These are phyloP conservation scores for Akanthomyces muscarius DNA, from an alignment of 2,329 filamentous ascomycete genomes.

Conservation along the genomic window DNA sequence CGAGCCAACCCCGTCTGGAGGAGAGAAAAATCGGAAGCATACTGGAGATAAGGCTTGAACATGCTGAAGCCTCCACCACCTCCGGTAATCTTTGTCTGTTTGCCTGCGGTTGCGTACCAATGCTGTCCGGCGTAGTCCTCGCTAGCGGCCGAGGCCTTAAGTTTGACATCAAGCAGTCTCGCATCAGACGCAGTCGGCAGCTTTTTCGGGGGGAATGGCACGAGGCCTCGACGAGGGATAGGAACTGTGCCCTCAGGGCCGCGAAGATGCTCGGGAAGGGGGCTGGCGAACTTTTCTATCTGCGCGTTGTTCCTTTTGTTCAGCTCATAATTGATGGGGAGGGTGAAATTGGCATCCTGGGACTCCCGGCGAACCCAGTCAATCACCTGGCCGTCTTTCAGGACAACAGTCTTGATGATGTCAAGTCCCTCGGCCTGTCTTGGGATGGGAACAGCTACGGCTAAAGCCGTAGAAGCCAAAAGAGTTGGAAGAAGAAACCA, in stretches of 20 bases:
- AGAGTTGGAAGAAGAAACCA: background rate
- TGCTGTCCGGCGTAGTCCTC: slow-evolving; percentile 19
- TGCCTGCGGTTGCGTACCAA: slow-evolving; percentile 22
- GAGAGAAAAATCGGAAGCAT: slow-evolving; percentile 21
- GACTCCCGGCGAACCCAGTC: slow-evolving; percentile 22
- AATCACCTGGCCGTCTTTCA: slow-evolving; percentile 19
- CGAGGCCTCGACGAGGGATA: slow-evolving; percentile 18
- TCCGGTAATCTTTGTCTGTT: slow-evolving; percentile 18
- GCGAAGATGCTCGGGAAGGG: slow-evolving; percentile 1
- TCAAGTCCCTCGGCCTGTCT: slow-evolving; percentile 4
- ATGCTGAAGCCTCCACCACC: slow-evolving; percentile 20
- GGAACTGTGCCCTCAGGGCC: slow-evolving; percentile 23
- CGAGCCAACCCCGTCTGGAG: slow-evolving; percentile 22
- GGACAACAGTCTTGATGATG: slow-evolving; percentile 19
- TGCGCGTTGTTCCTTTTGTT: background rate
- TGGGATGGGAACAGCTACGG: background rate
- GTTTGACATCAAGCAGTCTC: too few relatives aligned
- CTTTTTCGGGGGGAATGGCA: slow-evolving; percentile 18
- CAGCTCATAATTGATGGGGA: background rate
- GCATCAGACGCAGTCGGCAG: background rate
- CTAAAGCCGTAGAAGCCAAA: background rate
- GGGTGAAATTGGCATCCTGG: slow-evolving; percentile 17
- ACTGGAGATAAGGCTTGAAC: slow-evolving; percentile 20
- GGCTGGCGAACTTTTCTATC: background rate
- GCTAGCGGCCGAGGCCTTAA: background rate